Conservation (phyloP, 805 yeast genomes). For the Hanseniaspora pseudoguilliermondii region DNA sequence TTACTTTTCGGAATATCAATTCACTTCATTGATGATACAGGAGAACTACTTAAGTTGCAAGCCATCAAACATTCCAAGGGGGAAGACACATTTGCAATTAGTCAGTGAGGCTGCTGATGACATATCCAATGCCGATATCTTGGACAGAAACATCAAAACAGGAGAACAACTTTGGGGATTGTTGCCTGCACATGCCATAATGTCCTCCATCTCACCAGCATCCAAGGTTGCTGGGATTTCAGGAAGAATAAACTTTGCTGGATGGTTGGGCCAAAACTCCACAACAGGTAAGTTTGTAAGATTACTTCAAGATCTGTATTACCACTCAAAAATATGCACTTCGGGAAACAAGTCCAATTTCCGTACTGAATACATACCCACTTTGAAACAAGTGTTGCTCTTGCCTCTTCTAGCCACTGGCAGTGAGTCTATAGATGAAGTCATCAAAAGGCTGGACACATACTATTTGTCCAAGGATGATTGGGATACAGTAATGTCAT, state of each 20-base stretch:
- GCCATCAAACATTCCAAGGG: constrained; percentile 37
- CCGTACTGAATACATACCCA: constrained; percentile 63
- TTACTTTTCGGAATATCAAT: constrained; percentile 88
- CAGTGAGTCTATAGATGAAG: constrained; percentile 50
- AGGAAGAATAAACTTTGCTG: constrained; percentile 64
- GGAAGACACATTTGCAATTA: constrained; percentile 44
- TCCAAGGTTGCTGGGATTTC: constrained; percentile 59
- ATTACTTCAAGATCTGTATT: constrained; percentile 71
- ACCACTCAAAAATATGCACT: constrained; percentile 71
- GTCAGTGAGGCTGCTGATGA: constrained; percentile 74
- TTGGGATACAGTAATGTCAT: constrained; percentile 78
- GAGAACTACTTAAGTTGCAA: constrained; percentile 70
- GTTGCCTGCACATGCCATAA: constrained; percentile 77
- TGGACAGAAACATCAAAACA: constrained; percentile 72
- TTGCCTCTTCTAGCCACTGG: constrained; percentile 46
- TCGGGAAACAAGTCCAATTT: constrained; percentile 64
- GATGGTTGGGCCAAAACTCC: constrained; percentile 85
- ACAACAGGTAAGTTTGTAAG: constrained; percentile 68
- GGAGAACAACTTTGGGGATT: constrained; percentile 90
- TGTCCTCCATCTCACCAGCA: constrained; percentile 75
- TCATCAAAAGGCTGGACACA: constrained; percentile 64
- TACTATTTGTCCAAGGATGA: constrained; percentile 83
- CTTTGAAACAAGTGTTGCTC: constrained; percentile 43
- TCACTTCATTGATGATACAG: constrained; percentile 90
- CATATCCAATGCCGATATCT: constrained; percentile 71